Evolutionary conservation across 2,329 filamentous ascomycete species (phyloP).

Genomic region (Phaeosphaeriaceae sp.): DNA sequence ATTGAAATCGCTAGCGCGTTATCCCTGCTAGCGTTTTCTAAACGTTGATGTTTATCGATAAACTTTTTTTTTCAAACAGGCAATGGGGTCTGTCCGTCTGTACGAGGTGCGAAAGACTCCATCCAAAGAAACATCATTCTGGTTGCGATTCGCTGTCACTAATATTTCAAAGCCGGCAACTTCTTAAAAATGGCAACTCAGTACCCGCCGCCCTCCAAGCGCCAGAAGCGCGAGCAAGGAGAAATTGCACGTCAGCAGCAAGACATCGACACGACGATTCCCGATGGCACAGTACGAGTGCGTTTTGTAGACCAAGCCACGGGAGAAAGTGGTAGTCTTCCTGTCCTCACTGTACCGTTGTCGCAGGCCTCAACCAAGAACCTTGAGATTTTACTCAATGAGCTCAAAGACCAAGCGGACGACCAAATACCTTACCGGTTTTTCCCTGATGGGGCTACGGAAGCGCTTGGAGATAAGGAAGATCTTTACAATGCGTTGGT

Average conservation of each 20-base stretch:
- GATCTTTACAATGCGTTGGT: slow-evolving; percentile 52
- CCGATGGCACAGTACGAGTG: slow-evolving; percentile 79
- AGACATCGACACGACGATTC: slow-evolving; percentile 69
- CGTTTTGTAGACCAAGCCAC: slow-evolving; percentile 86
- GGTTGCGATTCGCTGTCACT: too few species aligned
- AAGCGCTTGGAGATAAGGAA: slow-evolving; percentile 54
- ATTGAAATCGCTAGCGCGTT: slow-evolving; percentile 23
- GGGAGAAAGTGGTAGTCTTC: slow-evolving; percentile 70
- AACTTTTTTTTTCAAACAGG: slow-evolving; percentile 12
- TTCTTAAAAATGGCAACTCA: slow-evolving; percentile 73
- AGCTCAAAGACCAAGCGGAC: slow-evolving; percentile 71
- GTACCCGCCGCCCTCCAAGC: slow-evolving; percentile 83
- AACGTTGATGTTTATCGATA: slow-evolving; percentile 30
- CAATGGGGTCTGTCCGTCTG: too few species aligned
- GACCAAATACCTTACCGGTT: slow-evolving; percentile 72
- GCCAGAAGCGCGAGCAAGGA: slow-evolving; percentile 77
- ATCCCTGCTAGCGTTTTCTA: slow-evolving; percentile 24
- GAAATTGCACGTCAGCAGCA: slow-evolving; percentile 77
- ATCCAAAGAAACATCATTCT: too few species aligned
- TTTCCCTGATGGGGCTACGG: slow-evolving; percentile 58
- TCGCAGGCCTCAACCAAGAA: slow-evolving; percentile 89
- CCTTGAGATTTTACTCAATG: slow-evolving; percentile 84
- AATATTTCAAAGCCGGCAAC: too few species aligned
- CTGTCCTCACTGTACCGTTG: slow-evolving; percentile 73
- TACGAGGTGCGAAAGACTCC: too few species aligned